Base-by-base conservation (phyloP, 2,329 filamentous ascomycete species). In the Paecilomyces fulvus region DNA sequence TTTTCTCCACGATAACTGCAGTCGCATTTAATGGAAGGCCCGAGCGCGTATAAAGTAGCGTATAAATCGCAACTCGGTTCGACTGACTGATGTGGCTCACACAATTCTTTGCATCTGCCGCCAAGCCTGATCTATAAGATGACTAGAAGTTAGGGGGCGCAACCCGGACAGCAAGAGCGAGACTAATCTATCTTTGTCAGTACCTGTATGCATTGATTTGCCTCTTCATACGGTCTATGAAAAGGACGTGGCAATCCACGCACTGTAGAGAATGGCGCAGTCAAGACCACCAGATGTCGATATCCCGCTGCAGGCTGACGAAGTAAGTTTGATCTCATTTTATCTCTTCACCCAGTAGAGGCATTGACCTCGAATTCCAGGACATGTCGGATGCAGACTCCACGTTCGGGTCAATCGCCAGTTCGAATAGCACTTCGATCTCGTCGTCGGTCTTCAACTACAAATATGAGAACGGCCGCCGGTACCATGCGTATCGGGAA, bases 401-500 rank as follows among this genome's bases (percentile, higher is more conserved):
- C 20, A 49, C 37, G 6, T 37, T 49, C 46, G 55, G 51, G 10
- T 53, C 51, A 20, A 54, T 62, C 23, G 46, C 37, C 6, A 23
- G 52, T 49, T 61, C 61, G 21, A 60, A 61, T 48, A 56, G 60
- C 33, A 61, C 62, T 14, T 65, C 61, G 6, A 52, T 65, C 1
- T 62, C 62, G 3, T 61, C 58, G 1, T 71, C 68, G 49, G 60
- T 72, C 8, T 56, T 68, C 7, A 59, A 72, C 48, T 74, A 70
- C 62, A 61, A 70, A 48, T 73, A 69, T 56, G 71, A 73, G 55
- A 70, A 73, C 60, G 71, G 71, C n/a, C 68, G 70, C n/a, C 66
- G 70, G 11, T 73, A 72, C 56, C 68, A 70, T 59, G 65, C 61
- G 31, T 67, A 61, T 56, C 60, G 61, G 6, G 60, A 63, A 14